A percentile compares a stretch with the other conserved stretches of the same genome.
Evolutionary conservation across 352 stramenopile genomes (phyloP).

Genomic region (Globisporangium barbulae): DNA sequence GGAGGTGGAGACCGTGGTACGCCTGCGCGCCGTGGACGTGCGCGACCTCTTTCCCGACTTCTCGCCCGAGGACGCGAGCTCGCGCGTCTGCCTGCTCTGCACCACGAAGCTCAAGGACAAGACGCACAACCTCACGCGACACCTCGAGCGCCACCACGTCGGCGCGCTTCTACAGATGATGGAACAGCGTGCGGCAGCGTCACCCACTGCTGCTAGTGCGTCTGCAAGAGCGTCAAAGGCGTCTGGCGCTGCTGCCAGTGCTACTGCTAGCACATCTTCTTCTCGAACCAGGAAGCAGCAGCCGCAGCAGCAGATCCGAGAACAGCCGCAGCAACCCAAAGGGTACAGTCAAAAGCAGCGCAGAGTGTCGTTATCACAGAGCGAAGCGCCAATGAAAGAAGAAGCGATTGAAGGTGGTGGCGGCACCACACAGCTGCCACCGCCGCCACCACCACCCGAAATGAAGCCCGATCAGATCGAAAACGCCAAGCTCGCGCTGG

Average conservation of each 20-base stretch:
- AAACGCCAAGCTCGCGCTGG: conserved; percentile 32
- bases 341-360: background rate
- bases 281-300: conserved; percentile 10
- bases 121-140: conserved; percentile 62
- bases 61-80: conserved; percentile 32
- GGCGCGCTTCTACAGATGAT: conserved; percentile 45
- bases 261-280: background rate
- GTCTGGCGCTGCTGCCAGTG: background rate
- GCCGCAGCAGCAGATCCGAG: background rate
- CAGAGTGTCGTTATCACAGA: background rate
- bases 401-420: background rate
- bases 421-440: background rate
- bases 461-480: conserved; percentile 4
- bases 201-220: conserved; percentile 13
- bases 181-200: conserved; percentile 36
- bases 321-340: background rate
- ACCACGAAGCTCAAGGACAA: conserved; percentile 52
- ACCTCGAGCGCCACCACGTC: conserved; percentile 51
- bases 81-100: conserved; percentile 47
- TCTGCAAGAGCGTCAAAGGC: conserved; percentile 11
- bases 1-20: conserved; percentile 50
- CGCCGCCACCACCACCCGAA: background rate
- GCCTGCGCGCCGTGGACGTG: conserved; percentile 46
- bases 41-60: conserved; percentile 45
- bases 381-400: background rate